phyloP scores from a whole-genome alignment of 2,329 filamentous ascomycete species.

The Ophiostoma ips region DNA sequence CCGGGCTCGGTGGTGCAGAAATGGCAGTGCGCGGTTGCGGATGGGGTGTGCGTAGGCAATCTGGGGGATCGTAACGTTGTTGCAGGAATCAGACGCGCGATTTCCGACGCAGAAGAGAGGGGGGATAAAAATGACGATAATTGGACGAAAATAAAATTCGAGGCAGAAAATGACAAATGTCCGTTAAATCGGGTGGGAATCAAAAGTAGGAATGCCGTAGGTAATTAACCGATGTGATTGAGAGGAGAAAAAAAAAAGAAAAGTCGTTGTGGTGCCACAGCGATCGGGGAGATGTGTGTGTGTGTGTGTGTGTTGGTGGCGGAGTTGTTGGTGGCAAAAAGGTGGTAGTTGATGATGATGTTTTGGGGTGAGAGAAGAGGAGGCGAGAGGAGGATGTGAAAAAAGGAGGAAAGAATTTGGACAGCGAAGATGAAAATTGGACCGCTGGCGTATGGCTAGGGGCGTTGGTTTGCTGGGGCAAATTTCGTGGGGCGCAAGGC shows the following conservation, averaged over 20 bases:
- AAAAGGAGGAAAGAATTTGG: conserved; percentile 6
- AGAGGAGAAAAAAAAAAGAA: not conserved
- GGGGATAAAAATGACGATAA: not conserved
- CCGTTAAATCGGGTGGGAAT: not conserved
- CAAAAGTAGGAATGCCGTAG: not conserved
- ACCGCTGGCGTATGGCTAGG: conserved; percentile 1
- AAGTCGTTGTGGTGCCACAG: not conserved
- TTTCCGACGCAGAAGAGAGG: not conserved
- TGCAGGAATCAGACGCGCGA: not conserved
- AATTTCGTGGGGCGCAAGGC: conserved; percentile 3
- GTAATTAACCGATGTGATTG: not conserved
- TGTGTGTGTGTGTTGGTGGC: not conserved
- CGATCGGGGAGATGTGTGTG: not conserved
- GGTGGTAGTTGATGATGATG: not conserved
- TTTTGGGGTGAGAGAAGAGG: not conserved
- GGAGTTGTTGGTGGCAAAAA: not conserved
- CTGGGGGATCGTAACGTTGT: not conserved
- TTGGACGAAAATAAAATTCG: not conserved
- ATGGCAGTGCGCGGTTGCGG: not conserved
- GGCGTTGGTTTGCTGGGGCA: conserved; percentile 2
- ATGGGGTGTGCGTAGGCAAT: not conserved
- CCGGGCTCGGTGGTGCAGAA: not conserved
- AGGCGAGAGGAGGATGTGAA: not conserved
- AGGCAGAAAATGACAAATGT: not conserved
- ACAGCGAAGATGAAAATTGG: conserved; percentile 4